Base-by-base conservation (phyloP, 2,329 filamentous ascomycete genomes). In the Fragosphaeria purpurea region DNA sequence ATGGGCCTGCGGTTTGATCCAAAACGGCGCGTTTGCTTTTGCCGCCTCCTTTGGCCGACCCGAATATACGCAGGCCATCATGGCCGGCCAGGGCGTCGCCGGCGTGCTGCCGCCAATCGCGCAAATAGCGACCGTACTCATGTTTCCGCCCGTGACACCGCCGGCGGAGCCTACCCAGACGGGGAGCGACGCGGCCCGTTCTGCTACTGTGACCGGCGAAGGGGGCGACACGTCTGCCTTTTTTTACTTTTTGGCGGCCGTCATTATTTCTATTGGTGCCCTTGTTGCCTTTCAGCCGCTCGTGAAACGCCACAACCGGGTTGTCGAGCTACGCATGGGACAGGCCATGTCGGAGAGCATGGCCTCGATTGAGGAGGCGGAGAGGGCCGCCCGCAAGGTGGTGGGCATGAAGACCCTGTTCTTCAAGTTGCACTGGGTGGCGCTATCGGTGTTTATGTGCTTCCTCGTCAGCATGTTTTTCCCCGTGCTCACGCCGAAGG, bases 61-160 rank as follows among this genome's bases (percentile, higher is more conserved):
- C 22, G 87, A 93, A 66, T 98, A 97, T 66, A 95, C 88, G 50
- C 91, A 97, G 67, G 91, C 85, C 31, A 89, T 97, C 66, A 97
- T 98, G 90, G 83, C 85, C 4, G 93, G 93, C 1, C 93, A 98
- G 67, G 91, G 84, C 35, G 75, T 98, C 4, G 90, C 93, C 0
- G 93, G 93, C 34, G 90, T 98, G 8, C 71, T 97, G 4, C 93
- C 93, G 0, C 84, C 87, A 45, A 74, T 95, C 45, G 87, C 88
- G 1, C 90, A 97, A 66, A 91, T 97, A 58, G 65, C 86, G 43
- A 86, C 87, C 1, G 89, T 95, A 10, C 73, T 96, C 9, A 77
- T 80, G 37, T 73, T 88, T 1, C 71, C 79, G 62, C 69, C 45
- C 65, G 72, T 51, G 61, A 37, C 40, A 9, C n/a, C 46, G 12